Evolutionary conservation across 106 monocot genomes (phyloP), one percentile per base, ranked within the genome.

Genomic region (Allium cepa): DNA sequence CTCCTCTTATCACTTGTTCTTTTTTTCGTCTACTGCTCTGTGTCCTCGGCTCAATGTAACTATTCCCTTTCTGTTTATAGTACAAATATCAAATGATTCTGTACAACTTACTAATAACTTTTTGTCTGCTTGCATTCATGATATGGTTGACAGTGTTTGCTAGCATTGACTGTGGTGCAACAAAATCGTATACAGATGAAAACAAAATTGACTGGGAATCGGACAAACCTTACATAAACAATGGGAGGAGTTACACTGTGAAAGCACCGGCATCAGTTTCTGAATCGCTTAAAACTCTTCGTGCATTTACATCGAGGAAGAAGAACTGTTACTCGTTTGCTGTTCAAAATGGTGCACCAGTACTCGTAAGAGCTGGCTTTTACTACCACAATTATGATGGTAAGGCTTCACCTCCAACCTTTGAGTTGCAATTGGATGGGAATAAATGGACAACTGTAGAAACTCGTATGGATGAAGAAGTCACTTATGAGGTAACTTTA

Each of bases 351-450:
- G 70, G 66, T 2, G 50, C 49, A 0, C 69, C 67, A 55, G n/a
- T 84, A 13, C 80, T 62, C 4, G 70, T 76, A 0, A 73, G 68
- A 17, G 77, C 65, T 1, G 59, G 50, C 17, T 84, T 84, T 59
- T 73, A 67, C 71, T 80, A 84, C 47, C 80, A 80, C 1, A 80
- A 84, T 74, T 84, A 80, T 51, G 84, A 84, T 70, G 67, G 71
- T 4, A 69, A 50, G 77, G 17, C 60, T 10, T 27, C 68, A 3
- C 80, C 84, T 1, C 80, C 80, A 9, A 56, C 12, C 4, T 80
- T 84, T 63, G 74, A 72, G 2, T 13, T 84, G n/a, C 2, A 55
- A 11, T 64, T 84, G 56, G 84, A 84, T 49, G 62, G 59, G 1
- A 64, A 53, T 56, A 2, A 11, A 4, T 80, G 80, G 77, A 8